Base-by-base conservation (phyloP, 2,329 filamentous ascomycete genomes). In the Alternaria sp. region DNA sequence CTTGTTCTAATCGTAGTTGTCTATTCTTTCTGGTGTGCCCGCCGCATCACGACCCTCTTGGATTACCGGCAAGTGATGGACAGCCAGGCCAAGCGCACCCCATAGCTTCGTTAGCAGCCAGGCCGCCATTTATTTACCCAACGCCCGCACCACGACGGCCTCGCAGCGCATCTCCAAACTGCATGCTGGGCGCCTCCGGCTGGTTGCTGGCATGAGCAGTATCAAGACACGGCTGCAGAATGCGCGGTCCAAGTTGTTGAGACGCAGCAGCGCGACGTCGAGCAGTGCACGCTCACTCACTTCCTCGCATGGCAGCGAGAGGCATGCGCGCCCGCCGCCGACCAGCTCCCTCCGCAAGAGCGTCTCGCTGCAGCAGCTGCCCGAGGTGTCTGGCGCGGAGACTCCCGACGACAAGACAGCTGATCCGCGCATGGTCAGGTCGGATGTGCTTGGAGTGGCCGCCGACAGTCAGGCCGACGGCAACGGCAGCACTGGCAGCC, bases 171-270 rank as follows among this genome's bases (percentile, higher is more conserved):
- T 45, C 26, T 25, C 60, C 12, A 60, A 47, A 47, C 61, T 69
- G 65, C 64, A 68, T 69, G 69, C 71, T 59, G 69, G 63, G 64
- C 46, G 66, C 49, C 64, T 66, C 55, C 59, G 67, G 65, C 63
- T 75, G 53, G 60, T 71, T 49, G 70, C 67, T 28, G 72, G 68
- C 44, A 79, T 78, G 78, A 74, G 73, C 65, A 77, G 72, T 67
- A 71, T 78, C 69, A 79, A 78, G 71, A 71, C 75, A 46, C 69
- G 75, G 14, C 69, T 79, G 63, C 72, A 65, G 54, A 73, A 73
- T 63, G 75, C 71, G 58, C 73, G 76, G 43, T 47, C 67, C 58
- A 74, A 75, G 69, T 66, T 78, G 44, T 64, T 76, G 61, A 68
- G 76, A n/a, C 54, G 74, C 20, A 69, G 66, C 67, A 77, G 71